Base-by-base conservation (phyloP, 192 early-diverging fungal genomes). In the Podila epicladia region DNA sequence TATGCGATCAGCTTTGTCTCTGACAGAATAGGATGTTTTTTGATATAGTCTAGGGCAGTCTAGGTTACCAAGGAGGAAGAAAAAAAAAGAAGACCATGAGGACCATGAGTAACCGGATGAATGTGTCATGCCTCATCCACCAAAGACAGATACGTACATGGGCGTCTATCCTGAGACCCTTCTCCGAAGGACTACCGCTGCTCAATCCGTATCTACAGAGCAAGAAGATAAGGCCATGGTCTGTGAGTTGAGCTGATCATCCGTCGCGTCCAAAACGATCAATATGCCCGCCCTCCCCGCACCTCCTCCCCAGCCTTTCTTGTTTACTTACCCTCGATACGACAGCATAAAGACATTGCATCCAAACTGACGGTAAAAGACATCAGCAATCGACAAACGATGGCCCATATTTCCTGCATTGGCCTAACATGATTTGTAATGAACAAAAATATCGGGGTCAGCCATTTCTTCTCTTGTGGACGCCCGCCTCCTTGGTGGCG, bases 371-470 rank as follows among this genome's bases (percentile, higher is more conserved):
- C 85, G 73, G 73, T 93, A 87, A 64, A 98, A 85, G 5, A 91
- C 78, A 64, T 90, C 87, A 31, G 97, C 96, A 61, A 98, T 95
- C 12, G 97, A 97, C 64, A 99, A 85, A 11, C 98, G 89, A 78
- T 99, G 97, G 50, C 98, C 98, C 92, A 98, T 96, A 75, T 99
- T 99, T 33, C 98, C 98, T 19, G 98, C 98, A 75, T 99, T 99
- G 28, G 97, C 96, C 87, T 55, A 55, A 17, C 1, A 55, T 24
- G n/a, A 55, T 24, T 55, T 55, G n/a, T 35, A 1, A 37, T 11
- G 9, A 24, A 0, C 4, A 55, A 24, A 55, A 55, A 5, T 55
- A 45, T 45, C 15, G 4, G 17, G 41, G 15, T 45, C 15, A 45
- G 15, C 13, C 41, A 6, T 15, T 15, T 17, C 11, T 15, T 45